phyloP scores from a whole-genome alignment of 768 basidiomycete species.

The Hygrocybe coccinea region DNA sequence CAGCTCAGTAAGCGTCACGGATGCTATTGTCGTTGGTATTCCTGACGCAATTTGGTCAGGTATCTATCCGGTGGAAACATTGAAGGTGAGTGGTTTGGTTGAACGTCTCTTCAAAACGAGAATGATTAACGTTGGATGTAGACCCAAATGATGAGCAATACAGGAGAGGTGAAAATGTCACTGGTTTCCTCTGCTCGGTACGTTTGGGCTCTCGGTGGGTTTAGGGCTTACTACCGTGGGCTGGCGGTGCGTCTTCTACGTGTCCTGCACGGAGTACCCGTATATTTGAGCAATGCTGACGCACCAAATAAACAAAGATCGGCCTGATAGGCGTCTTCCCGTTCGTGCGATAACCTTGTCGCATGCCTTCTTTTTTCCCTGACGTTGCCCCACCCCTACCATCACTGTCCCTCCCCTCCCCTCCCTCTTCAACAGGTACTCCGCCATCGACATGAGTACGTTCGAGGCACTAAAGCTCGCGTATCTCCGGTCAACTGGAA shows the following conservation, averaged over 20 bases:
- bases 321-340: constrained; percentile 96
- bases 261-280: too few species aligned
- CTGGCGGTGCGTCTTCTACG: constrained; percentile 65
- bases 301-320: constrained; percentile 47
- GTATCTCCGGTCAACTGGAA: constrained; percentile 79
- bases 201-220: constrained; percentile 74
- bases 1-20: constrained; percentile 66
- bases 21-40: constrained; percentile 6
- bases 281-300: background rate
- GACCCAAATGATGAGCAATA: constrained; percentile 97
- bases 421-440: constrained; percentile 46
- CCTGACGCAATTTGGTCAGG: constrained; percentile 42
- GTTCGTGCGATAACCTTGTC: constrained; percentile 38
- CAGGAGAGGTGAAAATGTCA: constrained; percentile 53
- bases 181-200: constrained; percentile 60
- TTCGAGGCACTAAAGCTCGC: constrained; percentile 93
- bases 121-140: constrained; percentile 24
- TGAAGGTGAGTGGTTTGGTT: constrained; percentile 66
- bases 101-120: constrained; percentile 6
- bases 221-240: constrained; percentile 87
- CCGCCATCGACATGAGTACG: constrained; percentile 96
- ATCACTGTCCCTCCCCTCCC: background rate
- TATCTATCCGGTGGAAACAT: constrained; percentile 94
- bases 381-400: background rate
- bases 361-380: background rate